These are phyloP conservation scores for Tilletia caries DNA, from an alignment of 1,284 basidiomycete genomes.

Conservation along the genomic window DNA sequence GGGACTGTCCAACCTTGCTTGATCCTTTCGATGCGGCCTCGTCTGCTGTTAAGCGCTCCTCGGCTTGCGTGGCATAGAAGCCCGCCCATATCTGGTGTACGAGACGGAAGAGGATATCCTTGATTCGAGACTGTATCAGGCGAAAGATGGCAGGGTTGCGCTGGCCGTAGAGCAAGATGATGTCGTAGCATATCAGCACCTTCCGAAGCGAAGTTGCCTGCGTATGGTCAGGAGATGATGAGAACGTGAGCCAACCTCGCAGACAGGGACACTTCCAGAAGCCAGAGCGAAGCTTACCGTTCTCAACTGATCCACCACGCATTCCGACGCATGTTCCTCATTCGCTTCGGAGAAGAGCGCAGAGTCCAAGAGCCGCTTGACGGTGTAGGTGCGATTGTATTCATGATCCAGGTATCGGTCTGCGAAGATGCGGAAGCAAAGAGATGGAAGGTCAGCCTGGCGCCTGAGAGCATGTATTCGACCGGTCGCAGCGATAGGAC, in stretches of 20 bases:
- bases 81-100: slow-evolving; percentile 53
- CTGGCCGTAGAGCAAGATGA: slow-evolving; percentile 70
- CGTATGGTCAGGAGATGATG: background rate
- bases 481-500: too few relatives aligned
- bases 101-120: slow-evolving; percentile 39
- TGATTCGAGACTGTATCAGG: slow-evolving; percentile 27
- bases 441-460: slow-evolving; percentile 7
- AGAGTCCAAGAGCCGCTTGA: slow-evolving; percentile 33
- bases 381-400: slow-evolving; percentile 34
- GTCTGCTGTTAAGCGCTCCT: slow-evolving; percentile 10
- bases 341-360: slow-evolving; percentile 27
- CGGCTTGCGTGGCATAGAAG: slow-evolving; percentile 46
- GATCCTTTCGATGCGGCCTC: background rate
- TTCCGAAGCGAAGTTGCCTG: slow-evolving; percentile 73
- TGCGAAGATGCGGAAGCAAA: background rate
- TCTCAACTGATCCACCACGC: slow-evolving; percentile 13
- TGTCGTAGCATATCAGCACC: slow-evolving; percentile 73
- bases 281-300: slow-evolving; percentile 12
- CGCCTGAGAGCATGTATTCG: too few relatives aligned
- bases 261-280: too few relatives aligned
- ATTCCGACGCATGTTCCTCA: slow-evolving; percentile 29
- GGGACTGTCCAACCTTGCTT: slow-evolving; percentile 3
- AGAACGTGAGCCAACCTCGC: background rate
- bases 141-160: slow-evolving; percentile 30
- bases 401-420: slow-evolving; percentile 26